Conservation (phyloP, 306 rosid species). For the Hippophae rhamnoides region DNA sequence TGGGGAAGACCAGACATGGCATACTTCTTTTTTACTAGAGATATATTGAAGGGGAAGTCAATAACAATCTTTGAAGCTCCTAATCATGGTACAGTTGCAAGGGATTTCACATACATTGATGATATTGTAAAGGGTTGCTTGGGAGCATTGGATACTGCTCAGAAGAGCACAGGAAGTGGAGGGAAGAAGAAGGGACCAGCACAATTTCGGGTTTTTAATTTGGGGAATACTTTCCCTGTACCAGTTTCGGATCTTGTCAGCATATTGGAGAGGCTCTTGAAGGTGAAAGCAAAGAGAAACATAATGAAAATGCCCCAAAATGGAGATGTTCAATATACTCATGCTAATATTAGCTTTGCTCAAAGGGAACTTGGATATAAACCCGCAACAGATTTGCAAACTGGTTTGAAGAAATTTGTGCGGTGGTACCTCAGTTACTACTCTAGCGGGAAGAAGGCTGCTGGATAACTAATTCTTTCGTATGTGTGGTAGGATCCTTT, state of each 20-base stretch:
- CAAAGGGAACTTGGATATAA: slow-evolving; percentile 81
- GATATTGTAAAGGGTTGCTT: slow-evolving; percentile 91
- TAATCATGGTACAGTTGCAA: slow-evolving; percentile 81
- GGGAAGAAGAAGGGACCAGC: slow-evolving; percentile 91
- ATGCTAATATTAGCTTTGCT: slow-evolving; percentile 85
- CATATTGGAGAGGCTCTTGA: slow-evolving; percentile 89
- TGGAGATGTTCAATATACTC: slow-evolving; percentile 91
- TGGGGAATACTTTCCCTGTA: slow-evolving; percentile 90
- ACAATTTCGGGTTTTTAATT: slow-evolving; percentile 80
- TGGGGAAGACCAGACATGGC: slow-evolving; percentile 99
- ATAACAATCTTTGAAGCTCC: slow-evolving; percentile 72
- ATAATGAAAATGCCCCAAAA: slow-evolving; percentile 76
- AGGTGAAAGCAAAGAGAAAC: slow-evolving; percentile 73
- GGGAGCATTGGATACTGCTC: slow-evolving; percentile 84
- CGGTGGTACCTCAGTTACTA: slow-evolving; percentile 84
- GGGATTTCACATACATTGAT: slow-evolving; percentile 97
- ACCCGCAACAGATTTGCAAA: slow-evolving; percentile 75
- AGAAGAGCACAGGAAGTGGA: slow-evolving; percentile 94
- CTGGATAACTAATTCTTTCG: slow-evolving; percentile 43
- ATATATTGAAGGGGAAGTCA: slow-evolving; percentile 74
- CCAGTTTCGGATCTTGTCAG: slow-evolving; percentile 80
- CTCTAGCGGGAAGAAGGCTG: slow-evolving; percentile 68
- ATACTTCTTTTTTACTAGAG: slow-evolving; percentile 80
- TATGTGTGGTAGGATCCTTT: slow-evolving; percentile 34
- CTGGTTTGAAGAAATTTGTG: slow-evolving; percentile 90